Conservation (phyloP, 768 basidiomycete genomes). For the Tricholoma flavovirens region DNA sequence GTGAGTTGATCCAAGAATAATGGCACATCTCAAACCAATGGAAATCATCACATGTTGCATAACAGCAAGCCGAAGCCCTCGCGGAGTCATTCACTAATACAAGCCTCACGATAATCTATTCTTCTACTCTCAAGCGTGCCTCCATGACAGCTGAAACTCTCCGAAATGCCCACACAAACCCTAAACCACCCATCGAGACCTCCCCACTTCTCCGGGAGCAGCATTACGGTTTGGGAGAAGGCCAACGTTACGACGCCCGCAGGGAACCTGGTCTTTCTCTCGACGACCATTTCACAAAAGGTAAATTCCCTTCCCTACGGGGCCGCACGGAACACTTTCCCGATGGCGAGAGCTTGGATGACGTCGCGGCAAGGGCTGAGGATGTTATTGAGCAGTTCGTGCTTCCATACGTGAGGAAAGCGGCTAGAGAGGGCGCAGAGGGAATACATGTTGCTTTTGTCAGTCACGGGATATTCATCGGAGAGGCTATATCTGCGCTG, state of each 20-base stretch:
- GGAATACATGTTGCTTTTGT: conserved; percentile 57
- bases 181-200: conserved; percentile 40
- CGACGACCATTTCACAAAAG: conserved; percentile 45
- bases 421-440: conserved; percentile 28
- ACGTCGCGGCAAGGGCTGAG: conserved; percentile 52
- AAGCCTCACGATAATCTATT: conserved; percentile 50
- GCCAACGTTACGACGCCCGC: conserved; percentile 41
- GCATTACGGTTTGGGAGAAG: conserved; percentile 66
- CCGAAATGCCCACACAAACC: conserved; percentile 38
- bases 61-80: conserved; percentile 64
- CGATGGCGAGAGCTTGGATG: conserved; percentile 65
- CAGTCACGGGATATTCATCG: conserved; percentile 72
- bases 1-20: conserved; percentile 24
- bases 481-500: conserved; percentile 50
- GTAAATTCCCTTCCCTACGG: conserved; percentile 45
- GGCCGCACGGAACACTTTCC: conserved; percentile 52
- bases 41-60: neutral
- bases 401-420: conserved; percentile 47
- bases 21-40: neutral
- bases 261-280: conserved; percentile 26
- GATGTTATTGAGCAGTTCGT: conserved; percentile 45
- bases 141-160: conserved; percentile 55
- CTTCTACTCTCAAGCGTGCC: conserved; percentile 65
- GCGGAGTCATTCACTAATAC: conserved; percentile 45
- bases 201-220: conserved; percentile 61